These are phyloP conservation scores for Pythium insidiosum DNA, from an alignment of 352 stramenopile genomes.

Conservation along the genomic window DNA sequence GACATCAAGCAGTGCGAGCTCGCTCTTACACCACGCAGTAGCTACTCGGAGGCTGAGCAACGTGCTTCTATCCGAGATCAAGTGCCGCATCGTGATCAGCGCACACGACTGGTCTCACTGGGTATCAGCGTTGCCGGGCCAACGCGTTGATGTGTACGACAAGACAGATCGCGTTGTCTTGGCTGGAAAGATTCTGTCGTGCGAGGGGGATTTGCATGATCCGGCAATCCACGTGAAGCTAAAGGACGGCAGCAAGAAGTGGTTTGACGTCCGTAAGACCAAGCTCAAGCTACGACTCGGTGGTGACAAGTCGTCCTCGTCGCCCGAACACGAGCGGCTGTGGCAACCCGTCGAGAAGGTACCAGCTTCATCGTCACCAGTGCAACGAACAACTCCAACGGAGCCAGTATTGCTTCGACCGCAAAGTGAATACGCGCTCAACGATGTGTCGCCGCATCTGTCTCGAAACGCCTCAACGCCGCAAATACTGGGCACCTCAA, in stretches of 20 bases:
- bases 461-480: no score
- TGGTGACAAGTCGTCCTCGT: neutral
- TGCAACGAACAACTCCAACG: no score
- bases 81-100: conserved; percentile 5
- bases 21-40: neutral
- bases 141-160: conserved; percentile 17
- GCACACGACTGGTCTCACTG: neutral
- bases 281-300: conserved; percentile 16
- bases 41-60: conserved; percentile 4
- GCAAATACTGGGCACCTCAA: no score
- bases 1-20: conserved; percentile 9
- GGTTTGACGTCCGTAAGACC: conserved; percentile 10
- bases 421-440: no score
- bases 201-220: neutral
- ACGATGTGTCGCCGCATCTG: conserved; percentile 3
- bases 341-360: no score
- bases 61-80: neutral
- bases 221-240: conserved; percentile 8
- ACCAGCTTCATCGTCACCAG: no score
- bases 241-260: conserved; percentile 11
- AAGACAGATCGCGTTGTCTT: conserved; percentile 12
- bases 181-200: conserved; percentile 9
- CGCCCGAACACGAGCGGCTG: no score
- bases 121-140: neutral
- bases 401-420: no score